Conservation (phyloP, 768 basidiomycete genomes). For the Kwoniella botswanensis region DNA sequence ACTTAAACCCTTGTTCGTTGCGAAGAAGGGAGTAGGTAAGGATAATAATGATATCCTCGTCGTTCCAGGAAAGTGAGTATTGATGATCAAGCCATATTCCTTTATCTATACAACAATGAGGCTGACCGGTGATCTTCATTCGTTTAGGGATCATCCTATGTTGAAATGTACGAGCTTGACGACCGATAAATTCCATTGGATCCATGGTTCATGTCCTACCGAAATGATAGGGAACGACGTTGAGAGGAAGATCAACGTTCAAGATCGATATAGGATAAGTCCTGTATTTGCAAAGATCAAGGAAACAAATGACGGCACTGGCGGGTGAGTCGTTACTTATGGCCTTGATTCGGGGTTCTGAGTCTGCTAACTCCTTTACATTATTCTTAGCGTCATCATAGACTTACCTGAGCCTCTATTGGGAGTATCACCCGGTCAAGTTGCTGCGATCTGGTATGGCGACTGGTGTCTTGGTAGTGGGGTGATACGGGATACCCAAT, state of each 20-base stretch:
- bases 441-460: constrained; percentile 73
- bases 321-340: constrained; percentile 29
- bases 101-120: neutral
- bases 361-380: too few relatives aligned
- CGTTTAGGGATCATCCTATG: constrained; percentile 66
- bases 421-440: constrained; percentile 79
- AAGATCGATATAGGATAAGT: constrained; percentile 74
- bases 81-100: neutral
- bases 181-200: constrained; percentile 69
- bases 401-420: constrained; percentile 67
- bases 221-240: constrained; percentile 61
- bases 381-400: constrained; percentile 61
- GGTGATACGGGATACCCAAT: constrained; percentile 61
- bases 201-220: constrained; percentile 64
- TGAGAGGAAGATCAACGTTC: constrained; percentile 60
- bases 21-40: constrained; percentile 66
- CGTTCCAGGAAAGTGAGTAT: constrained; percentile 71
- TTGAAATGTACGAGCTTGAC: constrained; percentile 55
- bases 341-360: too few relatives aligned
- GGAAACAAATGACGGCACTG: constrained; percentile 59
- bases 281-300: constrained; percentile 61
- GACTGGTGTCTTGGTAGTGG: constrained; percentile 87
- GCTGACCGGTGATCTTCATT: neutral
- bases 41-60: constrained; percentile 71
- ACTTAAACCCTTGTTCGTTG: constrained; percentile 71